Conservation (phyloP, 805 yeast genomes). For the Starmera dryadoides region DNA sequence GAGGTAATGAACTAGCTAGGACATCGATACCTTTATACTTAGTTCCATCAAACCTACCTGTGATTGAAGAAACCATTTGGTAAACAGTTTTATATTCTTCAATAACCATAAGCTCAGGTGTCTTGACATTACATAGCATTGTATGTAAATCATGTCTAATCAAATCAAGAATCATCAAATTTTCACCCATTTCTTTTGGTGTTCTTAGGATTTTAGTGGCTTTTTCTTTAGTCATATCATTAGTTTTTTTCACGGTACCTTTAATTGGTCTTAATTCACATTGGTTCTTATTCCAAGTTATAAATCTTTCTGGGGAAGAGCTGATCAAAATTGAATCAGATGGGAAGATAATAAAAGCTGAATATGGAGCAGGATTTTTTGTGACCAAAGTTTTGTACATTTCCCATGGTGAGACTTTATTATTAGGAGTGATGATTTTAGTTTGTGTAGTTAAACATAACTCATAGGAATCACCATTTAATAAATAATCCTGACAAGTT, state of each 20-base stretch:
- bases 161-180: constrained; percentile 92
- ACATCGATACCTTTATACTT: constrained; percentile 69
- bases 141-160: constrained; percentile 86
- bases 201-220: constrained; percentile 66
- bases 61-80: constrained; percentile 86
- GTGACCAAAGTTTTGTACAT: constrained; percentile 65
- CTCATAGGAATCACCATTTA: constrained; percentile 88
- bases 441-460: constrained; percentile 82
- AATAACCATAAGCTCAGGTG: constrained; percentile 76
- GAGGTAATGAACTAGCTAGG: constrained; percentile 75
- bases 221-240: constrained; percentile 41
- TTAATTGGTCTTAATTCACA: constrained; percentile 92
- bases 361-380: constrained; percentile 88
- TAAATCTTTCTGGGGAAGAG: constrained; percentile 91
- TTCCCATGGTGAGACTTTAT: constrained; percentile 58
- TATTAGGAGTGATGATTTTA: constrained; percentile 41
- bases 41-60: constrained; percentile 35
- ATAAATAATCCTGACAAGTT: constrained; percentile 59
- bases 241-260: constrained; percentile 79
- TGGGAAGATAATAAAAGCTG: constrained; percentile 72
- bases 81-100: constrained; percentile 90
- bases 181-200: constrained; percentile 93
- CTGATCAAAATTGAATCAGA: constrained; percentile 49
- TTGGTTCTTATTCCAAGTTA: constrained; percentile 54
- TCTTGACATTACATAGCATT: constrained; percentile 57